These are phyloP conservation scores for Tuber microsphaerosporum DNA, from an alignment of 495 filamentous ascomycete species.

Conservation along the genomic window DNA sequence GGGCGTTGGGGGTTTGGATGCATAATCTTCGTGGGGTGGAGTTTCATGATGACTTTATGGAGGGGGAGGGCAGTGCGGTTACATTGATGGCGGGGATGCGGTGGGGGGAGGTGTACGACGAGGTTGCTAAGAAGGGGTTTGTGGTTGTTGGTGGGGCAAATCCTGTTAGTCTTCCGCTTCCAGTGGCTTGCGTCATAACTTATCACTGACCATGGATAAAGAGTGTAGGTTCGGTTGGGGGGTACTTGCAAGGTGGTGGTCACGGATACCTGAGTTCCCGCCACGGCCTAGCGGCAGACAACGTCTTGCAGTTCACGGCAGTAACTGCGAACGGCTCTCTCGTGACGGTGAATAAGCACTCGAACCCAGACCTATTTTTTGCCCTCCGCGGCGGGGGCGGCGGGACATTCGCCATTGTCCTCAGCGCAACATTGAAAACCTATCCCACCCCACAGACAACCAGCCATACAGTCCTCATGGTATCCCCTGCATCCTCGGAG, in stretches of 20 bases:
- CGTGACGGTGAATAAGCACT: slow-evolving; percentile 50
- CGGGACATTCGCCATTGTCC: slow-evolving; percentile 59
- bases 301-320: slow-evolving; percentile 57
- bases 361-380: slow-evolving; percentile 60
- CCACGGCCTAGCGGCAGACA: slow-evolving; percentile 56
- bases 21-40: slow-evolving; percentile 49
- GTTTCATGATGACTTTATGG: slow-evolving; percentile 44
- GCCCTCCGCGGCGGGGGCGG: slow-evolving; percentile 58
- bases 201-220: slow-evolving; percentile 14
- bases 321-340: slow-evolving; percentile 53
- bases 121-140: slow-evolving; percentile 6
- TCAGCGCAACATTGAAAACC: slow-evolving; percentile 52
- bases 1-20: slow-evolving; percentile 50
- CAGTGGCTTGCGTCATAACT: background rate
- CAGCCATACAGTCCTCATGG: slow-evolving; percentile 44
- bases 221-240: slow-evolving; percentile 50
- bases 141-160: slow-evolving; percentile 23
- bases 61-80: slow-evolving; percentile 44
- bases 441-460: slow-evolving; percentile 45
- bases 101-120: slow-evolving; percentile 44
- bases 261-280: slow-evolving; percentile 51
- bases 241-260: slow-evolving; percentile 54
- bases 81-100: slow-evolving; percentile 50
- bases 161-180: slow-evolving; percentile 11
- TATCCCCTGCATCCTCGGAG: slow-evolving; percentile 42